Evolutionary conservation across 73 alveolate species (phyloP).

Genomic region (Effrenium voratum): DNA sequence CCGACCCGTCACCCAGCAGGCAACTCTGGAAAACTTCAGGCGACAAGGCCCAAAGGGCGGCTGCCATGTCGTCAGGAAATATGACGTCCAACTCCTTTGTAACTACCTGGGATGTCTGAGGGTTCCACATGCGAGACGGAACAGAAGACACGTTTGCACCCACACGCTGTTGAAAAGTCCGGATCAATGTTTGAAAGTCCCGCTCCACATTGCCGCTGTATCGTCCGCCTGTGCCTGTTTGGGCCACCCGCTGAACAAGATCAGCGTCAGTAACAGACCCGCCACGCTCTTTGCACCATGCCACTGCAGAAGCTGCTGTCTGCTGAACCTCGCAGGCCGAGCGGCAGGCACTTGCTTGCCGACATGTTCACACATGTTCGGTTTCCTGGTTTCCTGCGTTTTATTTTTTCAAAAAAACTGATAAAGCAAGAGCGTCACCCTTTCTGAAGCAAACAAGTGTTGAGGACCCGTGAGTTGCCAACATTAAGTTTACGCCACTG

Average conservation of each 20-base stretch:
- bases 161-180: neutral
- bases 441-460: too few relatives aligned
- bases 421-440: too few relatives aligned
- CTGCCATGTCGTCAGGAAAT: neutral
- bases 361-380: too few relatives aligned
- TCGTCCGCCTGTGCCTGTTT: neutral
- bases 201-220: constrained; percentile 7
- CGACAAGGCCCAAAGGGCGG: neutral
- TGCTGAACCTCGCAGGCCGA: too few relatives aligned
- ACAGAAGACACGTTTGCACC: neutral
- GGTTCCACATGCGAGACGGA: constrained; percentile 25
- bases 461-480: too few relatives aligned
- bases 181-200: neutral
- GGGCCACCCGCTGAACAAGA: neutral
- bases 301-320: too few relatives aligned
- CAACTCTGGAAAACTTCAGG: neutral
- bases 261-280: too few relatives aligned
- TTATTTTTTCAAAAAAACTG: too few relatives aligned
- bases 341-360: too few relatives aligned
- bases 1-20: neutral
- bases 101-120: neutral
- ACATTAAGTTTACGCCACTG: too few relatives aligned
- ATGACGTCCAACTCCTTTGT: neutral
- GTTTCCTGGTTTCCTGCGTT: too few relatives aligned
- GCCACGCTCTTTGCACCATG: too few relatives aligned